Evolutionary conservation across 31 red algal species (phyloP), one percentile per base, ranked within the genome.

Genomic region (Odonthalia washingtoniensis): DNA sequence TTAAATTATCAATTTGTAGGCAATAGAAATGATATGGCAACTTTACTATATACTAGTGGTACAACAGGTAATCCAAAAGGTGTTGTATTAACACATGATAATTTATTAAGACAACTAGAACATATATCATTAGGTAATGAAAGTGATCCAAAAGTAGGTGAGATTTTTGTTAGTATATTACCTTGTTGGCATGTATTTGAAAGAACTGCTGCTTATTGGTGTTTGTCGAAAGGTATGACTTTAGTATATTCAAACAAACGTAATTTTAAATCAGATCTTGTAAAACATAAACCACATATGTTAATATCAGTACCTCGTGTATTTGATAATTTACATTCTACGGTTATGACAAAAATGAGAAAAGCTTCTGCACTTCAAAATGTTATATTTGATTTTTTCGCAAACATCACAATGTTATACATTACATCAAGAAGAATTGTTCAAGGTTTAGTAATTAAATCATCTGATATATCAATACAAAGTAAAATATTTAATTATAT

Each of bases 111-210:
- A 21, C 97, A 99, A 52, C 40, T 92, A 16, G 83, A 73, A 53
- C 72, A 96, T 80, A 69, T 92, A 45, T 66, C 72, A 46, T 69
- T 90, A 2, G 89, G 90, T 0, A 38, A 12, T 21, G 31, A 57
- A n/a, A 62, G 82, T 40, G 88, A 95, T 64, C 92, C 96, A 0
- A 37, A 77, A 0, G 89, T 92, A n/a, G 95, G 95, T 0, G 78
- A 95, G 32, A 84, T 93, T 18, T 93, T 96, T 76, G 88, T 99
- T 32, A 87, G 73, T 62, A 66, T 97, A 34, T 91, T 99, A 35
- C 97, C 97, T 72, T 96, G 94, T 78, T 99, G 95, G 97, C 94
- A 99, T 72, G 81, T 97, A 5, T 97, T 97, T 82, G 95, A 99
- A 87, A 60, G 88, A 24, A 95, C 92, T 38, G 89, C 89, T 12